A percentile compares a stretch with the other conserved stretches of the same genome.
phyloP scores from a whole-genome alignment of 169 alveolate genomes.

The Eimeria falciformis region DNA sequence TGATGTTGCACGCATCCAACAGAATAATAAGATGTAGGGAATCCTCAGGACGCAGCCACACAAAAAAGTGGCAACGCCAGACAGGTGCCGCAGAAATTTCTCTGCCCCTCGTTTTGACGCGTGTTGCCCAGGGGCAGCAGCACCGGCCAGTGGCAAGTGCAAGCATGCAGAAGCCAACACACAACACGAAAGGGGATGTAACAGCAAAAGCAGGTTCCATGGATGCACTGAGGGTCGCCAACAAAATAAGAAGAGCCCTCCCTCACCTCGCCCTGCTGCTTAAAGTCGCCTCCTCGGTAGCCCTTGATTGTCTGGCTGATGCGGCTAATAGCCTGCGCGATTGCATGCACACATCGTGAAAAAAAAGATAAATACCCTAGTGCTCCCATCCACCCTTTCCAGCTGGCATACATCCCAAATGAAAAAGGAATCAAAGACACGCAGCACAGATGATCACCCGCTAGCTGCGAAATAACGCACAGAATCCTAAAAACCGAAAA shows the following conservation, averaged over 20 bases:
- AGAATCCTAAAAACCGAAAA: not conserved
- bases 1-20: too few relatives aligned
- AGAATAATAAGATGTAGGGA: not conserved
- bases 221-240: not conserved
- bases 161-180: not conserved
- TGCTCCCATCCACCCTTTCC: too few relatives aligned
- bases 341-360: not conserved
- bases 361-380: not conserved
- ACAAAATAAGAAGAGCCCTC: not conserved
- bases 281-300: conserved; percentile 76
- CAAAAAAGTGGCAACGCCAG: not conserved
- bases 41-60: not conserved
- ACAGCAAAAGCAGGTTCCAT: not conserved
- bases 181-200: not conserved
- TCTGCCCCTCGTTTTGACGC: not conserved
- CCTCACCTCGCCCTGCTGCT: conserved; percentile 77
- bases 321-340: conserved; percentile 57
- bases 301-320: conserved; percentile 62
- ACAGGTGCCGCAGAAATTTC: not conserved
- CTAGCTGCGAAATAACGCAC: not conserved
- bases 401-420: not conserved
- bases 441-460: not conserved
- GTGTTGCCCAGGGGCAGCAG: not conserved
- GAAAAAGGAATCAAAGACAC: not conserved
- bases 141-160: not conserved